These are phyloP conservation scores for Gloeopeniophorella convolvens DNA, from an alignment of 768 basidiomycete genomes.

Conservation along the genomic window DNA sequence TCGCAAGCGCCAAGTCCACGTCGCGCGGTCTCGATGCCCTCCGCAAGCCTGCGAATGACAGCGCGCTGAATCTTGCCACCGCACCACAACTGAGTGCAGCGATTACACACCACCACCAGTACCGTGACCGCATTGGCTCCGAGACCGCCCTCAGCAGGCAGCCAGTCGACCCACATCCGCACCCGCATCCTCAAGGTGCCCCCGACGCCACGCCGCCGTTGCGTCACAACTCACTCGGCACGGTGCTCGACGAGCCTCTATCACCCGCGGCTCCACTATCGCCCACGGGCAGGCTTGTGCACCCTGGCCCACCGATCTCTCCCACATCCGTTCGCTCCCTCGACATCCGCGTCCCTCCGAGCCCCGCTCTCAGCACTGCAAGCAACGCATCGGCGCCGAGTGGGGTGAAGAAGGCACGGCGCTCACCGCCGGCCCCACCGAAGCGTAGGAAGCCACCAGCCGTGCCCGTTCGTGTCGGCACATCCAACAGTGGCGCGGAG, in stretches of 20 bases:
- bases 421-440: conserved; percentile 58
- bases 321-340: conserved; percentile 16
- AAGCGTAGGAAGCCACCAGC: conserved; percentile 70
- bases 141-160: background rate
- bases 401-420: conserved; percentile 8
- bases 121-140: background rate
- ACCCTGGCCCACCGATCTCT: conserved; percentile 18
- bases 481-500: conserved; percentile 44
- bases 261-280: conserved; percentile 18
- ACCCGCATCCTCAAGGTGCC: background rate
- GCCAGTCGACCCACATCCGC: background rate
- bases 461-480: conserved; percentile 41
- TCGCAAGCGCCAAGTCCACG: background rate
- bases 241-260: conserved; percentile 25
- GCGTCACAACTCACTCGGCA: conserved; percentile 16
- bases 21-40: conserved; percentile 13
- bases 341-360: conserved; percentile 20
- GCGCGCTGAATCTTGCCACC: conserved; percentile 24
- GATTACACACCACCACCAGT: background rate
- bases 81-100: background rate
- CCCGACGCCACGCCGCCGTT: background rate
- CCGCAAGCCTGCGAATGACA: conserved; percentile 28
- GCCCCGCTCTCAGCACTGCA: background rate
- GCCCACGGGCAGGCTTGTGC: conserved; percentile 12
- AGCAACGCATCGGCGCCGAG: background rate